Evolutionary conservation across 2,329 filamentous ascomycete species (phyloP).

Genomic region (Stagonosporopsis vannaccii): DNA sequence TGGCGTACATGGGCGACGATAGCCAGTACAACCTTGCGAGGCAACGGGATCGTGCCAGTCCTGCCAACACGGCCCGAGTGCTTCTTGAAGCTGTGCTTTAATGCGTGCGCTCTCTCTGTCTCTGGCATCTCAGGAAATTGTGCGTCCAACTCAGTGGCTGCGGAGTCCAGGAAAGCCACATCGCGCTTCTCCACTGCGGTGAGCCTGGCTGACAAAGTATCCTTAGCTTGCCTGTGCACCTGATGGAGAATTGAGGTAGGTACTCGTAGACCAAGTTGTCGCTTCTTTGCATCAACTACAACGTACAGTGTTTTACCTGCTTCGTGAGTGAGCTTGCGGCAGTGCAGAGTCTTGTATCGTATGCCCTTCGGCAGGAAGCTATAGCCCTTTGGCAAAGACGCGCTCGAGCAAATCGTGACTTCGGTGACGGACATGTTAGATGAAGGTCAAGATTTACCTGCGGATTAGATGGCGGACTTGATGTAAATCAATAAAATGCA

Average conservation of each 20-base stretch:
- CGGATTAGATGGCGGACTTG: background rate
- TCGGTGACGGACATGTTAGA: conserved; percentile 24
- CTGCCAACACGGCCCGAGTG: conserved; percentile 58
- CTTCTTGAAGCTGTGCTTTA: conserved; percentile 56
- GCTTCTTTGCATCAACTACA: conserved; percentile 36
- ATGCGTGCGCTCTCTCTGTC: conserved; percentile 43
- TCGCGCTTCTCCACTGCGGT: conserved; percentile 48
- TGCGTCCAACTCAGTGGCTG: conserved; percentile 41
- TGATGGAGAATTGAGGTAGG: conserved; percentile 48
- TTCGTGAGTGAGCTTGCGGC: conserved; percentile 41
- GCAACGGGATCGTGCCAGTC: conserved; percentile 49
- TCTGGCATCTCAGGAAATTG: conserved; percentile 55
- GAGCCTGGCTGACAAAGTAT: conserved; percentile 52
- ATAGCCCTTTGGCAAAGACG: conserved; percentile 40
- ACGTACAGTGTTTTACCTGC: conserved; percentile 37
- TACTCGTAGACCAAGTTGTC: conserved; percentile 53
- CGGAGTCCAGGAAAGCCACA: conserved; percentile 27
- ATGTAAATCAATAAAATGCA: background rate
- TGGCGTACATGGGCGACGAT: conserved; percentile 61
- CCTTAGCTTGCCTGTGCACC: conserved; percentile 50
- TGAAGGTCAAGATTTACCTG: background rate
- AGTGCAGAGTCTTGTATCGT: conserved; percentile 45
- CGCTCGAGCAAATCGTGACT: conserved; percentile 27
- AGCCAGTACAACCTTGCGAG: conserved; percentile 54
- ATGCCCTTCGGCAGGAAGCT: conserved; percentile 45